Base-by-base conservation (phyloP, 2,329 filamentous ascomycete genomes). In the Pseudocercospora crystallina region DNA sequence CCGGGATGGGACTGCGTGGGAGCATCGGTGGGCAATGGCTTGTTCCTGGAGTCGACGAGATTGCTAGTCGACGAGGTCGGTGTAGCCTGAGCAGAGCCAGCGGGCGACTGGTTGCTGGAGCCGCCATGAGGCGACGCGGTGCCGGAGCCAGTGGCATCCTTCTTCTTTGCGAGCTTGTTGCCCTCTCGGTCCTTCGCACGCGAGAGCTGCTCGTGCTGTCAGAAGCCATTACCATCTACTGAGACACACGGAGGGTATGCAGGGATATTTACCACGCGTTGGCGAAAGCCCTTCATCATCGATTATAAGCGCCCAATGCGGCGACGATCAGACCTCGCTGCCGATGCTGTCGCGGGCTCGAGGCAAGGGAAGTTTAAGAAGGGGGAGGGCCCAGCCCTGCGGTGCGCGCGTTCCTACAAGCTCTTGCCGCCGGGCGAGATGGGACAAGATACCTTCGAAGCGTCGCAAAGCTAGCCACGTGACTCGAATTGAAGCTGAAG, bases 241-340 rank as follows among this genome's bases (percentile, higher is more conserved):
- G 44, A 37, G 34, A 42, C 8, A 35, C 33, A 39, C 43, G 38
- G 3, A 58, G 56, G 43, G 51, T 57, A 56, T 59, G 56, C 20
- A 58, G 58, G 55, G 46, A 53, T 54, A 56, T 57, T 81, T 84
- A 96, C 90, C 80, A 96, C 90, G 87, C 89, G 89, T 80, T 95
- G 90, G 76, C 90, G 88, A 76, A 97, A 95, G 73, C 90, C 88
- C 80, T 96, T 96, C 92, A 97, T 96, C 75, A 56, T 67, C 59
- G 47, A 43, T 54, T 47, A 7, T 26, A 26, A 26, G 42, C 50
- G 57, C 47, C 49, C 53, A 49, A 43, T 43, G 49, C 38, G 47
- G 51, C 38, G 53, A 38, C 50, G 43, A 47, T 42, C 32, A 45
- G 13, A 40, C 45, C 49, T 49, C 51, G 58, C 39, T 20, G 45